Evolutionary conservation across 148 eudicot genomes (phyloP).

Genomic region (Persicaria maculosa): DNA sequence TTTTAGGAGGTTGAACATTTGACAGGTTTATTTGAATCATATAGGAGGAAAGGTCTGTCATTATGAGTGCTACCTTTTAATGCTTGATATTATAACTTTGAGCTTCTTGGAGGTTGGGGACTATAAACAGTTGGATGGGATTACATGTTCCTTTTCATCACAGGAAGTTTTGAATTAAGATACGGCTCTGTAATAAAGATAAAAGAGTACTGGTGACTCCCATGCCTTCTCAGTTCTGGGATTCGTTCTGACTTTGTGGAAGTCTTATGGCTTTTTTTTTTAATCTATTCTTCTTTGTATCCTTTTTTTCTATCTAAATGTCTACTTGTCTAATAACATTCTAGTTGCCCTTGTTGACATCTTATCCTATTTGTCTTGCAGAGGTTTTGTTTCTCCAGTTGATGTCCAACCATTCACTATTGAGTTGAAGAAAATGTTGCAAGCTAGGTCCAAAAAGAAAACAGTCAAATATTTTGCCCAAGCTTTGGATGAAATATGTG

Average conservation of each 20-base stretch:
- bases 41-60: neutral
- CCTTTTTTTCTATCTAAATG: neutral
- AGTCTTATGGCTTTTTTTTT: neutral
- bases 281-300: neutral
- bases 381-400: constrained; percentile 85
- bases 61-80: neutral
- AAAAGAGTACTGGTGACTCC: neutral
- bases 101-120: constrained; percentile 4
- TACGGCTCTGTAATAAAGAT: neutral
- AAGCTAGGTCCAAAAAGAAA: constrained; percentile 65
- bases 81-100: neutral
- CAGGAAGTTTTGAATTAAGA: neutral
- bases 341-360: neutral
- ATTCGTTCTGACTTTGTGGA: neutral
- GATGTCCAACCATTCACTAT: constrained; percentile 75
- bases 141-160: neutral
- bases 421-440: constrained; percentile 59
- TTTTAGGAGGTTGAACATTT: neutral
- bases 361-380: constrained; percentile 26
- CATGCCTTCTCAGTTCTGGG: neutral
- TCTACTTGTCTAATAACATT: neutral
- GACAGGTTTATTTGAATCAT: neutral
- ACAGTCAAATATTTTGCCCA: constrained; percentile 60
- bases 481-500: constrained; percentile 89
- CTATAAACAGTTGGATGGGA: neutral